These are phyloP conservation scores for Calonectria henricotiae DNA, from an alignment of 2,329 filamentous ascomycete genomes.

Conservation along the genomic window DNA sequence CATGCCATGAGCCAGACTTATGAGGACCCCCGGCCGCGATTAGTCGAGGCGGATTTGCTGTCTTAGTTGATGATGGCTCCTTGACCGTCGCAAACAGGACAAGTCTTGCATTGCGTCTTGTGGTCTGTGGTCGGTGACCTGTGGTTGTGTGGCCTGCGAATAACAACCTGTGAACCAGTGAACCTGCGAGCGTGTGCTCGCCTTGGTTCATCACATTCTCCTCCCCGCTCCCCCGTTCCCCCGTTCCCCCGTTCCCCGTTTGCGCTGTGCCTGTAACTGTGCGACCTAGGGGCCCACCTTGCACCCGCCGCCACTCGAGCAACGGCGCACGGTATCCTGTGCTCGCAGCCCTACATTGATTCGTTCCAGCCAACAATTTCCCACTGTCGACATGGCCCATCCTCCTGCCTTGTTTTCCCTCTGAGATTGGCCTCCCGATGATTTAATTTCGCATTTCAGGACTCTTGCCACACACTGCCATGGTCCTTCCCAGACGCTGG, in stretches of 20 bases:
- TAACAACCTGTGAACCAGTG: neutral
- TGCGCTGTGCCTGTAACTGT: constrained; percentile 19
- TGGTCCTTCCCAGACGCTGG: constrained; percentile 2
- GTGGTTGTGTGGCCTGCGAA: neutral
- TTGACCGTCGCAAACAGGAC: neutral
- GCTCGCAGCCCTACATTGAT: constrained; percentile 7
- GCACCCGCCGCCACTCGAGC: constrained; percentile 6
- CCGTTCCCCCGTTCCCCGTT: neutral
- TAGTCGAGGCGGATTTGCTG: neutral
- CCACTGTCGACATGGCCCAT: too few relatives aligned
- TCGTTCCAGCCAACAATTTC: constrained; percentile 14
- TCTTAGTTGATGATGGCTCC: neutral
- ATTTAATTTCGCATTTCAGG: constrained; percentile 5
- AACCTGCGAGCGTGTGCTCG: too few relatives aligned
- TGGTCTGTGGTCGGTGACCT: neutral
- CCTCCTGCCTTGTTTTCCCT: constrained; percentile 1
- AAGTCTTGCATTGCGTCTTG: constrained; percentile 1
- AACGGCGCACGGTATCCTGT: constrained; percentile 10
- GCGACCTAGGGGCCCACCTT: constrained; percentile 2
- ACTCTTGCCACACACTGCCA: constrained; percentile 7
- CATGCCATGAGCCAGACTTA: constrained; percentile 31
- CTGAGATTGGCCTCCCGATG: neutral
- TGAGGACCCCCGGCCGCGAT: constrained; percentile 11
- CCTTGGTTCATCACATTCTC: too few relatives aligned
- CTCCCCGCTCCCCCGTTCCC: too few relatives aligned